Base-by-base conservation (phyloP, 2,329 filamentous ascomycete species). In the Ceratocystis variospora region DNA sequence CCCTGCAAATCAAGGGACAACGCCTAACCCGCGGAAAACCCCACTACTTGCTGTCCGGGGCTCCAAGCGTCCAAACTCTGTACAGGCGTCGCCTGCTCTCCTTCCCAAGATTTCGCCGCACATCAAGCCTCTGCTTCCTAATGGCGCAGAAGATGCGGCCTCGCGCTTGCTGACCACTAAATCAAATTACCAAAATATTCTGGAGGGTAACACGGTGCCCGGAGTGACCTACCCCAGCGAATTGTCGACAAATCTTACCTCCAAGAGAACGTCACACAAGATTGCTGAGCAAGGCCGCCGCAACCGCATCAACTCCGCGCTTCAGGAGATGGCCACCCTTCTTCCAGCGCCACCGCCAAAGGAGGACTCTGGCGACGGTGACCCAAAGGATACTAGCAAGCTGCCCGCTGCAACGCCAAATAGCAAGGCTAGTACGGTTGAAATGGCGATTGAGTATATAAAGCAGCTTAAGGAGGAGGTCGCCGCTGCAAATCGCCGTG, bases 401-500 rank as follows among this genome's bases (percentile, higher is more conserved):
- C 8, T 25, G 12, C 61, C 64, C 33, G 77, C 77, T 65, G 75
- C 74, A 5, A 79, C 84, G 64, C 85, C 88, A 41, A 91, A 87
- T 72, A 96, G 91, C 76, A 99, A 97, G 75, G 94, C 94, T 1
- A 96, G 89, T 71, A 96, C 95, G 0, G 94, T 99, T n/a, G 94
- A 99, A 76, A 87, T 89, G 76, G 94, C 94, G 1, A 97, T 97
- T 71, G 87, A 92, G 67, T 96, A 97, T 73, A 96, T 99, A 77
- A 93, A 90, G 75, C 82, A 86, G 68, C 76, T 99, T 68, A 86
- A 95, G 75, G 79, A 83, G 71, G 88, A 95, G 73, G 78, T 90
- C 17, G 82, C 80, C 1, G 82, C 84, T 44, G 85, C 86, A 25
- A 86, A 85, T 63, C 78, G 77, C 68, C 79, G 84, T 70, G 83